Base-by-base conservation (phyloP, 352 stramenopile species). In the Thraustochytrium sp. region DNA sequence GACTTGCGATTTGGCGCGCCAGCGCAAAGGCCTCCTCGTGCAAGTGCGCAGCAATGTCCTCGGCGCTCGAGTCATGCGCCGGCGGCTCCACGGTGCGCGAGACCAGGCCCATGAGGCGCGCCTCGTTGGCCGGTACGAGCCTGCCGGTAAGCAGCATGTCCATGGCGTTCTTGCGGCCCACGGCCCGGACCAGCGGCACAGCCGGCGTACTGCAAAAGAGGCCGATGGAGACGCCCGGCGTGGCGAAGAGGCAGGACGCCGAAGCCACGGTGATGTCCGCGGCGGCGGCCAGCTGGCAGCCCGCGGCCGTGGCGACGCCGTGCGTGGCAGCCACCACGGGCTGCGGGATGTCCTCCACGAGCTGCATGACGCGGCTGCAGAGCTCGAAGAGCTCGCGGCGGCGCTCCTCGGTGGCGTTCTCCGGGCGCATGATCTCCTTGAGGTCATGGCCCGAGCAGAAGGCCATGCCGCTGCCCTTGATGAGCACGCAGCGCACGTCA, bases 191-290 rank as follows among this genome's bases (percentile, higher is more conserved):
- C 1, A 92, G 65, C 5, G 89, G 82, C 21, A 92, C 89, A 3
- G 87, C 88, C 16, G 89, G 89, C 40, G 89, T 92, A 0, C 85
- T 89, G 84, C 89, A 92, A 85, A 92, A 92, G 34, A 92, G 55
- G 18, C 89, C 89, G 65, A 91, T 84, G 42, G 89, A 87, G 23
- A 92, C 90, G 11, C 89, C 89, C 0, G 89, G 89, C n/a, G 90
- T 90, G 34, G 86, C 86, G 87, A 91, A 92, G 16, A 61, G 21
- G 34, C 80, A 76, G 23, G 53, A 54, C 23, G 84, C 36, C n/a
- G 87, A 87, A 3, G 84, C 88, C 31, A 89, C 82, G 34, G 86
- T 88, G 46, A 91, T 84, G 85, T 92, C 88, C 77, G 88, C 90
- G 23, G 87, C 87, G 51, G 89, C 89, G 37, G 91, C 89, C 31